Evolutionary conservation across 441 rosid genomes (phyloP).

Genomic region (Rhodomyrtus psidioides): DNA sequence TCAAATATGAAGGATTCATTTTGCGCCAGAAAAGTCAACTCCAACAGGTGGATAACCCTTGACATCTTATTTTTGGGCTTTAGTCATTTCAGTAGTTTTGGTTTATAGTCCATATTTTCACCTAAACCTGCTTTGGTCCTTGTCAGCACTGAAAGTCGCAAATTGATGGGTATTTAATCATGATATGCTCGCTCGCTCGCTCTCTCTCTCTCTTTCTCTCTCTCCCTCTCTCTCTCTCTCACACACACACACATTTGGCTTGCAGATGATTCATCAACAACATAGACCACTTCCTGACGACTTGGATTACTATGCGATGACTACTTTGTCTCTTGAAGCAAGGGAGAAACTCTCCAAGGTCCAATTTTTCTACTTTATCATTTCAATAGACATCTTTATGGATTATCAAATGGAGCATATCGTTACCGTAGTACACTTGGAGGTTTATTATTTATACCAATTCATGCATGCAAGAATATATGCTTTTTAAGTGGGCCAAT

Average conservation of each 20-base stretch:
- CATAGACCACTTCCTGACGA: conserved; percentile 77
- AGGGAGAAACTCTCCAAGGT: conserved; percentile 98
- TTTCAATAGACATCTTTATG: neutral
- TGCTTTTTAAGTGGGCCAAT: neutral
- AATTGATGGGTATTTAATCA: neutral
- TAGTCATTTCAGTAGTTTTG: neutral
- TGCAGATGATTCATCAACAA: conserved; percentile 80
- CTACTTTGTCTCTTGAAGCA: conserved; percentile 79
- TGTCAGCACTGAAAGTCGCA: neutral
- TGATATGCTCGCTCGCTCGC: neutral
- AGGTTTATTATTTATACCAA: neutral
- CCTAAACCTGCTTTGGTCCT: neutral
- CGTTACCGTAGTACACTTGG: neutral
- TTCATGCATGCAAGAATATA: neutral
- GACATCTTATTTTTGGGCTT: neutral
- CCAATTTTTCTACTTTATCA: neutral
- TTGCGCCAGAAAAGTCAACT: conserved; percentile 74
- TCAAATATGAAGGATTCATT: conserved; percentile 95
- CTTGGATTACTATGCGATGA: conserved; percentile 85
- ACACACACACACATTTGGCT: neutral
- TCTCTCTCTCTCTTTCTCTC: neutral
- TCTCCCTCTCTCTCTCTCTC: neutral
- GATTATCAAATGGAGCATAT: neutral
- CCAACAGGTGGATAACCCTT: conserved; percentile 51
- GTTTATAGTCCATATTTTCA: neutral